Base-by-base conservation (phyloP, 2,329 filamentous ascomycete genomes). In the Colletotrichum truncatum region DNA sequence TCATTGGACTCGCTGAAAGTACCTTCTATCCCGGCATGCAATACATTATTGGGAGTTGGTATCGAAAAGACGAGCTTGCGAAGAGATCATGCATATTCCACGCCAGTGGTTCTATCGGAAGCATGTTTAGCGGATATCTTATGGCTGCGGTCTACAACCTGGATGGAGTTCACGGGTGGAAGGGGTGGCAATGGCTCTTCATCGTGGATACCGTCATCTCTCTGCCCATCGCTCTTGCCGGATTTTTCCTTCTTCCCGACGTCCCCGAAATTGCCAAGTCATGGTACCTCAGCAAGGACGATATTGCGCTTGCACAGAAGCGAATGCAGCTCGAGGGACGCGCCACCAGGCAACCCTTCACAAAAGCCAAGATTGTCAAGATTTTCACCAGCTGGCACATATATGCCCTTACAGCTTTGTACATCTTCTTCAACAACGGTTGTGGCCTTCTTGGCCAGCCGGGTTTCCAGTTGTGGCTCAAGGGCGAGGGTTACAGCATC, bases 361-460 rank as follows among this genome's bases (percentile, higher is more conserved):
- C 78, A 0, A 73, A 72, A 55, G 69, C 72, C 75, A 90, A 89
- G 74, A 70, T 91, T 38, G 82, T 81, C 73, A 86, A 84, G 69
- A 90, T 91, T 16, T 85, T 91, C 61, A 80, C 81, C 0, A 86
- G 84, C 6, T 91, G 89, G 89, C 89, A 89, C 67, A 86, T 91
- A 2, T 91, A 89, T 59, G 68, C 84, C 0, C 76, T 92, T 3
- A 82, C 82, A 0, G 58, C 86, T 0, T 74, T 90, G 1, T 91
- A 91, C 72, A 81, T 91, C 71, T 83, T 85, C 41, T 91, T 90
- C 78, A 90, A 89, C 74, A 91, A 91, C 69, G 87, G 83, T 2
- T 69, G 67, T 16, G 79, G 76, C 2, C 77, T 79, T 2, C 73
- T 76, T 8, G 78, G 79, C 16, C 84, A 87, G 71, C 88, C 89